A percentile compares a stretch with the other conserved stretches of the same genome.
phyloP scores from a whole-genome alignment of 805 yeast genomes.

The Starmerella potacharoeniae region DNA sequence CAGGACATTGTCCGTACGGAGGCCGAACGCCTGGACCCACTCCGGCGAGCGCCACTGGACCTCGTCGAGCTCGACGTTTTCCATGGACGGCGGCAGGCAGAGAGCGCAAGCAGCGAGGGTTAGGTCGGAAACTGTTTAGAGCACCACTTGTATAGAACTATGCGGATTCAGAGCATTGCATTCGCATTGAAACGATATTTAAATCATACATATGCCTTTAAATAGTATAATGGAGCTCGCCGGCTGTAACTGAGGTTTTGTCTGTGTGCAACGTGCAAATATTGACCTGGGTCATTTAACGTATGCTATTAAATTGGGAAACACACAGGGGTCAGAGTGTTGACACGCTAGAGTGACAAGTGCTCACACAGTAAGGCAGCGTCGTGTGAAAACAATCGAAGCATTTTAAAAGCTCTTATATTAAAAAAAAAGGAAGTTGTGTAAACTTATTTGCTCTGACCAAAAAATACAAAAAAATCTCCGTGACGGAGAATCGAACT shows the following conservation, averaged over 20 bases:
- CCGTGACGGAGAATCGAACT: slow-evolving; percentile 10
- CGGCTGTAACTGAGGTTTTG: too few species aligned
- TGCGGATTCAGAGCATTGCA: neutral
- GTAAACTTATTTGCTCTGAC: neutral
- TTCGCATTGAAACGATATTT: neutral
- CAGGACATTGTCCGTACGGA: slow-evolving; percentile 77
- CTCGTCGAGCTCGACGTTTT: slow-evolving; percentile 48
- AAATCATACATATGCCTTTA: neutral
- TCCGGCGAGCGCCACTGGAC: slow-evolving; percentile 97
- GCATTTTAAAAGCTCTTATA: too few species aligned
- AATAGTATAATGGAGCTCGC: too few species aligned
- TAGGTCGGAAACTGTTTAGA: neutral
- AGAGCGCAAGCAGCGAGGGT: neutral
- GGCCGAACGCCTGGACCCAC: slow-evolving; percentile 79
- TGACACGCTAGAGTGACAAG: too few species aligned
- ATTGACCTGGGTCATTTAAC: too few species aligned
- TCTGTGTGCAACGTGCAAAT: too few species aligned
- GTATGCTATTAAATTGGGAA: too few species aligned
- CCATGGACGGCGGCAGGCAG: slow-evolving; percentile 7
- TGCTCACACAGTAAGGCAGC: too few species aligned
- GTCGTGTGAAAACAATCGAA: too few species aligned
- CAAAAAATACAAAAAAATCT: neutral
- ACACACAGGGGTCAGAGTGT: too few species aligned
- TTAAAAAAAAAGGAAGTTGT: neutral
- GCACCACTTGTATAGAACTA: neutral